Evolutionary conservation across 305 asterid genomes (phyloP), one percentile per base, ranked within the genome.

Genomic region (Fraxinus greggii): DNA sequence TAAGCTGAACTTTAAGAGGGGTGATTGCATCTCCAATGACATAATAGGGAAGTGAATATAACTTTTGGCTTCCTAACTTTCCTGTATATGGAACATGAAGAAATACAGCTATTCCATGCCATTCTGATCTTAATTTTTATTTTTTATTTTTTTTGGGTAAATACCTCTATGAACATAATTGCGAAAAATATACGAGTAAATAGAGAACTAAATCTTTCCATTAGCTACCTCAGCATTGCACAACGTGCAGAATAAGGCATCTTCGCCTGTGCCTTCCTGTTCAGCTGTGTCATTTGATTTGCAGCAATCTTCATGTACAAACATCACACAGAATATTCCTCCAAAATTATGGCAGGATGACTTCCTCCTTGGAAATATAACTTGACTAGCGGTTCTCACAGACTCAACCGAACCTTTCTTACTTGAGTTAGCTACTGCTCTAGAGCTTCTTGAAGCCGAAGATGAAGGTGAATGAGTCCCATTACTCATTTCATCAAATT

Each of bases 191-290:
- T 28, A 70, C 15, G 7, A 73, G 81, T 38, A 81, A 38, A 23
- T 73, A 78, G 40, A 76, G 77, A 72, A 45, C 17, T 19, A 48
- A 65, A 81, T 38, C 7, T 75, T n/a, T 31, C n/a, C 73, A 78
- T 56, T 75, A 78, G 85, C 87, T 88, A 97, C 99, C 99, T 97
- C 99, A 23, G 97, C 95, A 78, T 93, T 90, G 90, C 99, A 97
- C 86, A 97, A 84, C n/a, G 99, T 97, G 93, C 99, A 97, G 88
- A 93, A 97, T 88, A 97, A 88, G 56, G 98, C 99, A 85, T 97
- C 99, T 90, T 94, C 99, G 29, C 88, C 91, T 0, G 88, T 79
- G 67, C 91, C 97, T 78, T 93, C 99, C 87, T 69, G 91, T 28
- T 88, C 97, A 87, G 86, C 86, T 32, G 87, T 81, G 72, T 79